Evolutionary conservation across 2,329 filamentous ascomycete genomes (phyloP), one percentile per base, ranked within the genome.

Genomic region (Penicillium sp.): DNA sequence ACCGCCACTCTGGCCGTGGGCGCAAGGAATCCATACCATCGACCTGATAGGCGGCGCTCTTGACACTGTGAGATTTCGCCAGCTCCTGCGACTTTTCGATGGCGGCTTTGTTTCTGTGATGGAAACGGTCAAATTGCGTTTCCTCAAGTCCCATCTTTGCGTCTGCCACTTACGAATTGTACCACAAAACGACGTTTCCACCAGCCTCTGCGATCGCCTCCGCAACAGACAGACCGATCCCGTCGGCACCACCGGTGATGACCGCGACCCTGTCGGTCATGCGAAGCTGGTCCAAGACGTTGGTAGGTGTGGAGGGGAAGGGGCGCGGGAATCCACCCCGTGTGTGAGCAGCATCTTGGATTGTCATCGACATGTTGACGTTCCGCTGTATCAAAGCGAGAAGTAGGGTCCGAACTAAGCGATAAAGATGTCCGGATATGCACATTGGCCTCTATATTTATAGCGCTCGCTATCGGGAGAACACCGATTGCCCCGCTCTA

Each of bases 21-120:
- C 6, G 7, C 7, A 9, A 5, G 2, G 11, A 19, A n/a, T n/a
- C n/a, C 51, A 29, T 17, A 60, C 58, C 52, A 34, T 75, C 65
- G 3, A 74, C 70, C 41, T 71, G 65, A 50, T 72, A 74, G 1
- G 70, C 65, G 7, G 44, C 46, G 2, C 69, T 57, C 43, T 64
- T 71, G 20, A 74, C 47, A 2, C 56, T 50, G 33, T 71, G 63
- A 0, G 48, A 33, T 13, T 55, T 51, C 2, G 60, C 59, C 8
- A 74, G 37, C 0, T 49, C 54, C 34, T 67, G 46, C 0, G 65
- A 59, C 33, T 60, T 70, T 11, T 57, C 46, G 25, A 72, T 40
- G 1, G 71, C 70, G 5, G 39, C 50, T 5, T 60, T 45, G 27
- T 63, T 63, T 15, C 63, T 9, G 14, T 9, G 4, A 14, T 11